Base-by-base conservation (phyloP, 2,329 filamentous ascomycete genomes). In the Claviceps africana region DNA sequence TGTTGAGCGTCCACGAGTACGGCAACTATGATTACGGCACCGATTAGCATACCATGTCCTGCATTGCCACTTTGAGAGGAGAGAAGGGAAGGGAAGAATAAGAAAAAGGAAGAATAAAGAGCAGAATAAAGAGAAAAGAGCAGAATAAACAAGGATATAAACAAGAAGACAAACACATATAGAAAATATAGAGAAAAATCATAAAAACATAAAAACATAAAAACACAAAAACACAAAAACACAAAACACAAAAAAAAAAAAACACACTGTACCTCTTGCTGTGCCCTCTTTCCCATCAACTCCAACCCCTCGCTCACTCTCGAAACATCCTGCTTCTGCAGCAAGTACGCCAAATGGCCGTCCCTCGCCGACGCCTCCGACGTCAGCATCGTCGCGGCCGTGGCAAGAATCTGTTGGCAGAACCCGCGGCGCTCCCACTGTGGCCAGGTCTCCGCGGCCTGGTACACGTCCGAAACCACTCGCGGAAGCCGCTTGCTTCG, bases 391-490 rank as follows among this genome's bases (percentile, higher is more conserved):
- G 54, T 30, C 43, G 60, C 56, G 31, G 58, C 57, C 2, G 57
- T 58, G 35, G 58, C 59, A 19, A 64, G 53, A n/a, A 63, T 56
- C 46, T 64, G 60, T 4, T 63, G 60, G 7, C 60, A 56, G 44
- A 64, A 62, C 1, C 57, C 61, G 8, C 55, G 53, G 15, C 61
- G 56, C 52, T 60, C 58, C 63, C 57, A 61, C 3, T 50, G 47
- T n/a, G 56, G 60, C 61, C 57, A 62, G 33, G 46, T 49, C 9
- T 51, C 40, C 1, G 57, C 52, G 7, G 56, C 53, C 13, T 52
- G 56, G 22, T 58, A 58, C 1, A 63, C 56, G 2, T 59, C 54
- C 0, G 52, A 51, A 28, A 64, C 55, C 6, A 62, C 55, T 40
- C 56, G 55, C 8, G 62, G 59, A 9, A 64, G 56, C 0, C 61